Conservation (phyloP, 73 alveolate genomes). For the Symbiodinium natans region DNA sequence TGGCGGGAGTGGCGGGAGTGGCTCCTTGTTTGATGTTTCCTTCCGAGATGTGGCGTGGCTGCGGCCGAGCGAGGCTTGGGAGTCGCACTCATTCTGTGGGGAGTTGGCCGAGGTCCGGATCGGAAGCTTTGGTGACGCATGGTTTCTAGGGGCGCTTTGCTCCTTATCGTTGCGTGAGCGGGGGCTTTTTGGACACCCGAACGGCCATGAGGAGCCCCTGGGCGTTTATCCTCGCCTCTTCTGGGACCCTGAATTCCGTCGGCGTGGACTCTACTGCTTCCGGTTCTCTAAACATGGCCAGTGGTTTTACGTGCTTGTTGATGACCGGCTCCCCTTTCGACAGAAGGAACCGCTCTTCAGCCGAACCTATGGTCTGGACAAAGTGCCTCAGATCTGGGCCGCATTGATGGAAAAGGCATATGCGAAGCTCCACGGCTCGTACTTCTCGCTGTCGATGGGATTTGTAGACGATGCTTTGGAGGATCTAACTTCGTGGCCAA, state of each 20-base stretch:
- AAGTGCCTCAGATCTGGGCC: constrained; percentile 94
- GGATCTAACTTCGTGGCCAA: constrained; percentile 93
- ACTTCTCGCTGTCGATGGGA: constrained; percentile 95
- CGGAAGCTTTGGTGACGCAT: constrained; percentile 38
- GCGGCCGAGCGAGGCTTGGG: constrained; percentile 20
- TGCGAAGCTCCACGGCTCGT: constrained; percentile 96
- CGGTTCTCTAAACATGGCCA: constrained; percentile 95
- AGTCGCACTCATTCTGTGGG: constrained; percentile 18
- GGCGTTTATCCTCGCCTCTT: constrained; percentile 80
- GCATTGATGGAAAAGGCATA: constrained; percentile 96
- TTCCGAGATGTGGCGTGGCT: background rate
- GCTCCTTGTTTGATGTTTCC: background rate
- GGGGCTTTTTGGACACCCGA: constrained; percentile 41
- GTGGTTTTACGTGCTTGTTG: constrained; percentile 95
- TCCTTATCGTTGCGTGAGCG: constrained; percentile 44
- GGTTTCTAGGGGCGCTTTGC: constrained; percentile 46
- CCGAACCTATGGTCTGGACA: constrained; percentile 93
- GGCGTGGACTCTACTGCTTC: constrained; percentile 95
- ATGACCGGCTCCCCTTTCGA: constrained; percentile 95
- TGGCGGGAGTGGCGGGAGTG: background rate
- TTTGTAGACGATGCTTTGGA: constrained; percentile 95
- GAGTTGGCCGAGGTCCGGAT: constrained; percentile 35
- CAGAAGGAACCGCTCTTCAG: constrained; percentile 94
- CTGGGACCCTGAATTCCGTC: constrained; percentile 94
- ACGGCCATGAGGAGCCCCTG: constrained; percentile 57